A percentile compares a stretch with the other conserved stretches of the same genome.
phyloP scores from a whole-genome alignment of 306 rosid genomes.

The Vachellia pachyceras region DNA sequence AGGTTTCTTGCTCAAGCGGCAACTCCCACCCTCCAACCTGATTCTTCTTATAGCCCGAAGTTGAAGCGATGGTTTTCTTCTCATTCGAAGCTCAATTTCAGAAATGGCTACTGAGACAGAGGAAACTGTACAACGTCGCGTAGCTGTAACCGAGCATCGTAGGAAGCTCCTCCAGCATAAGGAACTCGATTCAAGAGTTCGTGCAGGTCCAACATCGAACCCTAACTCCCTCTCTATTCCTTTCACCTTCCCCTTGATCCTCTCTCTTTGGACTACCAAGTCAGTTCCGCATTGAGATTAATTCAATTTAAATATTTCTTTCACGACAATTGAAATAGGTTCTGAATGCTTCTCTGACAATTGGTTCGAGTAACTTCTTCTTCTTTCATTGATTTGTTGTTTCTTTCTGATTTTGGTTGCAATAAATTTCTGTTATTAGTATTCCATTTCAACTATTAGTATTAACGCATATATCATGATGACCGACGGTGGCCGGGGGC shows the following conservation, averaged over 20 bases:
- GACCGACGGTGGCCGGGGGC: neutral
- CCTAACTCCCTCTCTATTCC: slow-evolving; percentile 22
- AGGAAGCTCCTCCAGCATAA: slow-evolving; percentile 75
- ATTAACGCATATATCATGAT: neutral
- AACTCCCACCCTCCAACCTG: neutral
- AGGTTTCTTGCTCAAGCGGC: slow-evolving; percentile 9
- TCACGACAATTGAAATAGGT: neutral
- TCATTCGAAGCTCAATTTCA: neutral
- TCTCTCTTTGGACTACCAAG: neutral
- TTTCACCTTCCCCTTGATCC: neutral
- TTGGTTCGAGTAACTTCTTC: neutral
- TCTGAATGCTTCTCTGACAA: neutral
- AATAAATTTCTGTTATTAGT: neutral
- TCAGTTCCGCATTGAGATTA: neutral
- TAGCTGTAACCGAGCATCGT: slow-evolving; percentile 60
- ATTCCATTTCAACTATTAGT: neutral
- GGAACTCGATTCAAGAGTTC: slow-evolving; percentile 71
- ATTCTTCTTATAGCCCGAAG: neutral
- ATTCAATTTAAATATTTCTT: neutral
- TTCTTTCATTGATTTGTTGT: neutral
- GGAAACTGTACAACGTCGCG: slow-evolving; percentile 62
- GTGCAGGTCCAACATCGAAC: slow-evolving; percentile 53
- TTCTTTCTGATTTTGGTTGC: neutral
- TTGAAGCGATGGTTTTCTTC: neutral
- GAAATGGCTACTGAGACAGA: slow-evolving; percentile 50